Conservation (phyloP, 108 stramenopile genomes). For the Schizochytrium sp. region DNA sequence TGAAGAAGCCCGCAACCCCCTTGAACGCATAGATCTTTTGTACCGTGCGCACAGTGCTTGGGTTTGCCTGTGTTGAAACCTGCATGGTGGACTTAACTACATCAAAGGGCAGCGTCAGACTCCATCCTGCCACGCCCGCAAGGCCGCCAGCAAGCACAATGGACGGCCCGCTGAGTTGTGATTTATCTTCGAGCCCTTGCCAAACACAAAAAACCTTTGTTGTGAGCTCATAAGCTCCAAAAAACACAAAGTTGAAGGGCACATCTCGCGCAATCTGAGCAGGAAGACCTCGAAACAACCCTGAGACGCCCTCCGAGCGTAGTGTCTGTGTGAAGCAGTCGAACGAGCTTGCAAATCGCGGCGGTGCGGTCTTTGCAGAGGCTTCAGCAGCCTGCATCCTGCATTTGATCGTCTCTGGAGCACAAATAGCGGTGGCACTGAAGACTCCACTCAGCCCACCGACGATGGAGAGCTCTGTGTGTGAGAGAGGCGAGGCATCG, state of each 20-base stretch:
- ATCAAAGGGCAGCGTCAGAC: conserved; percentile 58
- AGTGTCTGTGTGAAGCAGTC: conserved; percentile 22
- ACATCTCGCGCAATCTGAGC: conserved; percentile 63
- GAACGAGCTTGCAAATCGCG: conserved; percentile 10
- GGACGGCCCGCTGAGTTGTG: background rate
- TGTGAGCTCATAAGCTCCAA: conserved; percentile 53
- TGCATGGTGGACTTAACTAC: conserved; percentile 61
- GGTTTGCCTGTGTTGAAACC: background rate
- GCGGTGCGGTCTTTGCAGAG: background rate
- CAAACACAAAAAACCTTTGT: background rate
- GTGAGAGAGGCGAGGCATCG: background rate
- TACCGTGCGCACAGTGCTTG: background rate
- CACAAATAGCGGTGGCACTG: conserved; percentile 63
- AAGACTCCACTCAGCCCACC: conserved; percentile 61
- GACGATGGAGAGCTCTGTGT: conserved; percentile 48
- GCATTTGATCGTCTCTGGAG: conserved; percentile 60
- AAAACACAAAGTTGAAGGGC: conserved; percentile 64
- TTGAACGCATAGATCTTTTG: background rate
- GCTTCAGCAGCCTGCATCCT: conserved; percentile 32
- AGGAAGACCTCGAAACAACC: conserved; percentile 37
- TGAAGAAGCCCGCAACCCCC: conserved; percentile 55
- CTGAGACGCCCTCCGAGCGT: conserved; percentile 19
- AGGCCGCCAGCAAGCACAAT: conserved; percentile 61
- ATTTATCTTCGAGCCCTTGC: background rate
- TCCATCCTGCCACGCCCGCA: conserved; percentile 64